Evolutionary conservation across 2,329 filamentous ascomycete genomes (phyloP).

Genomic region (Trichophyton benhamiae): DNA sequence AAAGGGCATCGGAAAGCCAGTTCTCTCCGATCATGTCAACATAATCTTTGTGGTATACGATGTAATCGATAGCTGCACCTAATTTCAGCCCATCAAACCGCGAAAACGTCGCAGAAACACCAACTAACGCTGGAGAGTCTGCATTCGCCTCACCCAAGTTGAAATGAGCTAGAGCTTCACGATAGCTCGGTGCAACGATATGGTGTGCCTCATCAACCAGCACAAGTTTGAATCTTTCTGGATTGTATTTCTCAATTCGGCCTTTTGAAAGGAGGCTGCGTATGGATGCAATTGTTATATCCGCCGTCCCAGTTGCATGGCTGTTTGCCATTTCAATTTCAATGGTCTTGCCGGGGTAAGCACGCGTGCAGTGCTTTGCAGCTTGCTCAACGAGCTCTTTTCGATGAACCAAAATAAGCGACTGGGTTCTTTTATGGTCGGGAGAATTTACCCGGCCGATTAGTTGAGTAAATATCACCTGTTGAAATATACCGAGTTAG

Average conservation of each 20-base stretch:
- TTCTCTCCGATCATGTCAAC: slow-evolving; percentile 75
- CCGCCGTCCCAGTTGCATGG: slow-evolving; percentile 65
- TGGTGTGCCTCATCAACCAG: slow-evolving; percentile 96
- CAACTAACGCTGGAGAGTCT: slow-evolving; percentile 57
- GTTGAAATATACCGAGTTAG: neutral
- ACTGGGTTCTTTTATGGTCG: slow-evolving; percentile 52
- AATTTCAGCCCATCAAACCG: slow-evolving; percentile 73
- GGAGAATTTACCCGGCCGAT: slow-evolving; percentile 60
- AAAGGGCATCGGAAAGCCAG: slow-evolving; percentile 83
- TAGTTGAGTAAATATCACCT: slow-evolving; percentile 93
- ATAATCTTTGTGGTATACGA: slow-evolving; percentile 86
- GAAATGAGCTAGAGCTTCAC: slow-evolving; percentile 66
- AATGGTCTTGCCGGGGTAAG: slow-evolving; percentile 68
- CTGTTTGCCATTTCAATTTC: slow-evolving; percentile 84
- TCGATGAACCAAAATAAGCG: slow-evolving; percentile 82
- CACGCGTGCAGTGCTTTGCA: slow-evolving; percentile 63
- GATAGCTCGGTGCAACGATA: slow-evolving; percentile 74
- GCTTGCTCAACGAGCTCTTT: slow-evolving; percentile 92
- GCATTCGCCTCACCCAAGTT: slow-evolving; percentile 43
- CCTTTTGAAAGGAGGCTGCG: slow-evolving; percentile 67
- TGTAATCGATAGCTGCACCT: slow-evolving; percentile 79
- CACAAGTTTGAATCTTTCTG: slow-evolving; percentile 68
- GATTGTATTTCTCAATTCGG: slow-evolving; percentile 72
- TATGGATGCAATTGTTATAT: slow-evolving; percentile 88
- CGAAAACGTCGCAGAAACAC: slow-evolving; percentile 74